A percentile compares a stretch with the other conserved stretches of the same genome.
phyloP scores from a whole-genome alignment of 164 flowering plant species.

The Piper longum region DNA sequence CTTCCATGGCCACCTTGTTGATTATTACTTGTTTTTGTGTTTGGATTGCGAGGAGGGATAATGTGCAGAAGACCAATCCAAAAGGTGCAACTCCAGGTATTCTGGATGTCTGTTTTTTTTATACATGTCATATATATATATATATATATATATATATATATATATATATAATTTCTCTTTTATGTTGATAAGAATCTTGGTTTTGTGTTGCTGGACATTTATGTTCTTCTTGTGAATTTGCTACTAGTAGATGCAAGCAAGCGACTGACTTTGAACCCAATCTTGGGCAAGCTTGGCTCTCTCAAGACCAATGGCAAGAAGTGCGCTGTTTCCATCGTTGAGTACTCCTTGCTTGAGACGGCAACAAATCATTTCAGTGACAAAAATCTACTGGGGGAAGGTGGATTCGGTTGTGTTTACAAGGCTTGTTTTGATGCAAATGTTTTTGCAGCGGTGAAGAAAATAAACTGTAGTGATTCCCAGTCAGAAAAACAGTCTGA shows the following conservation, averaged over 20 bases:
- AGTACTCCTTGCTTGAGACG: conserved; percentile 46
- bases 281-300: conserved; percentile 34
- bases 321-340: conserved; percentile 42
- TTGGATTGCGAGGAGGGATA: conserved; percentile 11
- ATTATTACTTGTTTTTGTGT: conserved; percentile 9
- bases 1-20: conserved; percentile 10
- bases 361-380: conserved; percentile 53
- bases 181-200: too few relatives aligned
- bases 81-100: conserved; percentile 19
- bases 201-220: not conserved
- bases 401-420: conserved; percentile 73
- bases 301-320: conserved; percentile 28
- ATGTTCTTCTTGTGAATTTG: not conserved
- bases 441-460: conserved; percentile 61
- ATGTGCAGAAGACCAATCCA: conserved; percentile 6
- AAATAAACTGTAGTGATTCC: conserved; percentile 29
- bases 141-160: not conserved
- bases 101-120: conserved; percentile 1
- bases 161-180: too few relatives aligned
- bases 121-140: not conserved
- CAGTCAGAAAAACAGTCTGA: conserved; percentile 60
- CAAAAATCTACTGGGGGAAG: conserved; percentile 51
- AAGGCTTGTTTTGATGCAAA: conserved; percentile 50
- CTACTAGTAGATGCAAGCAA: conserved; percentile 29
- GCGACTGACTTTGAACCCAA: conserved; percentile 29